Evolutionary conservation across 2,329 filamentous ascomycete species (phyloP).

Genomic region (Xylariaceae sp.): DNA sequence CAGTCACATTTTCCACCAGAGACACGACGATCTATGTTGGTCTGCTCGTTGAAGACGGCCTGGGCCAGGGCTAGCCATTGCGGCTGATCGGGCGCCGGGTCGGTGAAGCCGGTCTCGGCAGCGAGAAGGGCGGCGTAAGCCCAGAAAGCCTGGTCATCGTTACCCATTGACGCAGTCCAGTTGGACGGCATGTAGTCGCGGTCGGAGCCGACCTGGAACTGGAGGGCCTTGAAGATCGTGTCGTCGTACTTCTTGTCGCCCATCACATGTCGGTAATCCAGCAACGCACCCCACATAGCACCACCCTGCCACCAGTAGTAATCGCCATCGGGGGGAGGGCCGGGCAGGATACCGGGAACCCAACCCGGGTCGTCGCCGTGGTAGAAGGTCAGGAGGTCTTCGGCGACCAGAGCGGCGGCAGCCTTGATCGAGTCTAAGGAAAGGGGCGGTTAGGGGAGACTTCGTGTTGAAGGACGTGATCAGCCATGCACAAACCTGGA

Average conservation of each 20-base stretch:
- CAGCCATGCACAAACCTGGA: slow-evolving; percentile 23
- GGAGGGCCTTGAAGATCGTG: slow-evolving; percentile 50
- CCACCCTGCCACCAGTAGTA: slow-evolving; percentile 75
- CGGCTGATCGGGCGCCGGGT: slow-evolving; percentile 49
- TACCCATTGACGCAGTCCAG: slow-evolving; percentile 55
- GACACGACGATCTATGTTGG: slow-evolving; percentile 56
- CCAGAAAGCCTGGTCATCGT: slow-evolving; percentile 70
- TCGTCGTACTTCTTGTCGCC: slow-evolving; percentile 60
- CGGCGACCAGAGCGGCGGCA: slow-evolving; percentile 43
- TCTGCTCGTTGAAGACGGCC: slow-evolving; percentile 62
- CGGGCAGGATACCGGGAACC: slow-evolving; percentile 53
- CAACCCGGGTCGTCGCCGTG: slow-evolving; percentile 46
- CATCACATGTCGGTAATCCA: slow-evolving; percentile 67
- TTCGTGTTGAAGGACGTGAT: neutral
- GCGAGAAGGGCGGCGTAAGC: slow-evolving; percentile 62
- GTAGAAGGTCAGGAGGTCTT: slow-evolving; percentile 48
- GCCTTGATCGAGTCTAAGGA: slow-evolving; percentile 41
- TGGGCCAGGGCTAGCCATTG: slow-evolving; percentile 63
- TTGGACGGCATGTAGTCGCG: slow-evolving; percentile 56
- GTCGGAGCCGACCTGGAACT: slow-evolving; percentile 53
- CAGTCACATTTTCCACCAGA: slow-evolving; percentile 55
- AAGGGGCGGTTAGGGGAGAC: slow-evolving; percentile 4
- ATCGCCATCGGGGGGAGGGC: slow-evolving; percentile 48
- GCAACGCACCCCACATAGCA: slow-evolving; percentile 61
- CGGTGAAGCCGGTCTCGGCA: slow-evolving; percentile 58